These are phyloP conservation scores for Penicillium capsulatum DNA, from an alignment of 2,329 filamentous ascomycete species.

Conservation along the genomic window DNA sequence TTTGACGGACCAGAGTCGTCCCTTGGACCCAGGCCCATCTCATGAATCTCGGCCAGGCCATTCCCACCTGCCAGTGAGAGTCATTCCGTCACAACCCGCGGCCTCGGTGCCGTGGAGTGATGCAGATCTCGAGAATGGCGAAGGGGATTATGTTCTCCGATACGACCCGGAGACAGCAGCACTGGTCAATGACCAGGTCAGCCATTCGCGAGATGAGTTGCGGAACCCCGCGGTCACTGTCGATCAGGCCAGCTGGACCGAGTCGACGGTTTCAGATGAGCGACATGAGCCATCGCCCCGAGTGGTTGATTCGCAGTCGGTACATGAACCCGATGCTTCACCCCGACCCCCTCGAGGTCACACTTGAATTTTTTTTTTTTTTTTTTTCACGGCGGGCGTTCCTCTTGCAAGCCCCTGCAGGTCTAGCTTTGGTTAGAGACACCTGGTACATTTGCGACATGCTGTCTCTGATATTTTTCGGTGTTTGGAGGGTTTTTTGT, in stretches of 20 bases:
- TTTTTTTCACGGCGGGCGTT: neutral
- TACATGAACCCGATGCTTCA: neutral
- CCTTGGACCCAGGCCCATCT: conserved; percentile 17
- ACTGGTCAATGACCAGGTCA: conserved; percentile 30
- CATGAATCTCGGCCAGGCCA: conserved; percentile 13
- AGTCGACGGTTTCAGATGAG: conserved; percentile 14
- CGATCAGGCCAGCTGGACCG: conserved; percentile 20
- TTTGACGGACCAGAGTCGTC: conserved; percentile 48
- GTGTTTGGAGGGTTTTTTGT: conserved; percentile 2
- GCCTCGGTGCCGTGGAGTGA: conserved; percentile 54
- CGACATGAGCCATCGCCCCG: conserved; percentile 4
- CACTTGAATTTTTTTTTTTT: neutral
- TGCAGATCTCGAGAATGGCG: conserved; percentile 28
- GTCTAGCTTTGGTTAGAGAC: neutral
- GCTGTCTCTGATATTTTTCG: conserved; percentile 6
- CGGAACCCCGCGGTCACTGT: neutral
- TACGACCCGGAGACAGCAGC: conserved; percentile 40
- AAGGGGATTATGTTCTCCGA: conserved; percentile 30
- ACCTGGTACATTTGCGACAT: neutral
- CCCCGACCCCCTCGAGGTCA: neutral
- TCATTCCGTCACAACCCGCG: conserved; percentile 57
- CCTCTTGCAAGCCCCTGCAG: neutral
- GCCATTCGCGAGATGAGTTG: conserved; percentile 4
- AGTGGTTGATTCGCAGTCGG: neutral
- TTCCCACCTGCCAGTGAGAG: conserved; percentile 47